A percentile compares a stretch with the other conserved stretches of the same genome.
These are phyloP conservation scores for Scheffersomyces titani DNA, from an alignment of 1,139 yeast genomes.

Conservation along the genomic window DNA sequence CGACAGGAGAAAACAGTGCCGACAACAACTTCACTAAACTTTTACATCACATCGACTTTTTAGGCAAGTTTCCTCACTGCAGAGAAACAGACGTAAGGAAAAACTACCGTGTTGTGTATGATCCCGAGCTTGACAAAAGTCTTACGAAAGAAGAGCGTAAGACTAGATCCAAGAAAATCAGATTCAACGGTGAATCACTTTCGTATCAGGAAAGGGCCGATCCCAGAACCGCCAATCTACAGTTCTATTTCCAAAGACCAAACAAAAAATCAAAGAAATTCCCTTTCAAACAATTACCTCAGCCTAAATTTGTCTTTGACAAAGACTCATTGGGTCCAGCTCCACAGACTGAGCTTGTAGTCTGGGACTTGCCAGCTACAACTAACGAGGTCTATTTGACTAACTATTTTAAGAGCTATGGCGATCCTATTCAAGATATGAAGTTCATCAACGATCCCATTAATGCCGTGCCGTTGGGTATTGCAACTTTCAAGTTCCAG, in stretches of 20 bases:
- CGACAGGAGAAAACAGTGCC: constrained; percentile 32
- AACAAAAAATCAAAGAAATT: constrained; percentile 44
- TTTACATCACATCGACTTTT: constrained; percentile 31
- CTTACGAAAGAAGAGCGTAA: constrained; percentile 32
- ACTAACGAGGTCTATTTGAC: constrained; percentile 48
- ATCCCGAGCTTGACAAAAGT: constrained; percentile 50
- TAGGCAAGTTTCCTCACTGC: constrained; percentile 11
- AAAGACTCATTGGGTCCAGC: constrained; percentile 74
- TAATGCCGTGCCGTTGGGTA: constrained; percentile 79
- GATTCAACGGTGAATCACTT: constrained; percentile 35
- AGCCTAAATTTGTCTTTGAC: constrained; percentile 62
- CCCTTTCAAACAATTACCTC: constrained; percentile 50
- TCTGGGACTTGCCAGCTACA: constrained; percentile 61
- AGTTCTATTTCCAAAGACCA: constrained; percentile 40
- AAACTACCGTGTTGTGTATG: constrained; percentile 51
- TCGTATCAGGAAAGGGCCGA: constrained; percentile 22
- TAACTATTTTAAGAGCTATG: constrained; percentile 61
- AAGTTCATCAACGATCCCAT: constrained; percentile 69
- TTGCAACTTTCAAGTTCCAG: constrained; percentile 64
- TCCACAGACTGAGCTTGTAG: constrained; percentile 69
- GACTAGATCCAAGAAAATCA: constrained; percentile 39
- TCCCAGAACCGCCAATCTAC: constrained; percentile 34
- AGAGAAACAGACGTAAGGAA: constrained; percentile 23
- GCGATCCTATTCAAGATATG: constrained; percentile 54
- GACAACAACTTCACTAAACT: constrained; percentile 34